Percentiles rank a stretch among this genome's conserved stretches.
Evolutionary conservation across 2,329 filamentous ascomycete genomes (phyloP).

Genomic region (Alternaria sp.): DNA sequence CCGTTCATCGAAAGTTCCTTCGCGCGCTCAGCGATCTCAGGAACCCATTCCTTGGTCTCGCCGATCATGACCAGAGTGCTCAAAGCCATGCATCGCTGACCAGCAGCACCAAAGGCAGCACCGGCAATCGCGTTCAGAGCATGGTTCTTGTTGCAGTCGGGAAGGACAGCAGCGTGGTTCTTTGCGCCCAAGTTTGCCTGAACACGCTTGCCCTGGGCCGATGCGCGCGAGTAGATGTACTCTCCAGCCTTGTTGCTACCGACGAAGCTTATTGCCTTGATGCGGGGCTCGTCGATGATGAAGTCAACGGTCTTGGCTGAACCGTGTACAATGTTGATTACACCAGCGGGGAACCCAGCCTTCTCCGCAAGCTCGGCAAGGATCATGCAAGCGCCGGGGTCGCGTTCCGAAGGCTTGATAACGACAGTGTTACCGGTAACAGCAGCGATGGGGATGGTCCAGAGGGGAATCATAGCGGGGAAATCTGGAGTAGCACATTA

Average conservation of each 20-base stretch:
- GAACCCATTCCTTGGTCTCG: constrained; percentile 82
- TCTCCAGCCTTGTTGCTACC: constrained; percentile 87
- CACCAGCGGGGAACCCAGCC: constrained; percentile 81
- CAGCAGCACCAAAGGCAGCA: constrained; percentile 83
- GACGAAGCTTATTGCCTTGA: constrained; percentile 88
- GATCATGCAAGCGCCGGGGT: constrained; percentile 85
- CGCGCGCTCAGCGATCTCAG: constrained; percentile 77
- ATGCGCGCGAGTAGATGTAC: constrained; percentile 81
- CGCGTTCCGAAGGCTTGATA: constrained; percentile 85
- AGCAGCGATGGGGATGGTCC: constrained; percentile 85
- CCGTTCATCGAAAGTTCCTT: constrained; percentile 76
- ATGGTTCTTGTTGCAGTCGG: constrained; percentile 90
- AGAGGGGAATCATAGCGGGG: constrained; percentile 91
- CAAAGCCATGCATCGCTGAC: constrained; percentile 86
- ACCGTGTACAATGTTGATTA: constrained; percentile 84
- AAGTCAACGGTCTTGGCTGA: constrained; percentile 83
- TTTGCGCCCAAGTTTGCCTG: constrained; percentile 88
- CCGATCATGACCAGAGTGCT: constrained; percentile 84
- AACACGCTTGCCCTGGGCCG: constrained; percentile 85
- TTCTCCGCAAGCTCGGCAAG: constrained; percentile 79
- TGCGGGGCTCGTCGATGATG: constrained; percentile 81
- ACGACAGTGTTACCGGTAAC: constrained; percentile 84
- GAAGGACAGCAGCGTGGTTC: constrained; percentile 84
- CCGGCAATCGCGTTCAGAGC: constrained; percentile 84
- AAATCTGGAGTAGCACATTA: constrained; percentile 65